phyloP scores from a whole-genome alignment of 257 asterid genomes.

The Solanum rostratum region DNA sequence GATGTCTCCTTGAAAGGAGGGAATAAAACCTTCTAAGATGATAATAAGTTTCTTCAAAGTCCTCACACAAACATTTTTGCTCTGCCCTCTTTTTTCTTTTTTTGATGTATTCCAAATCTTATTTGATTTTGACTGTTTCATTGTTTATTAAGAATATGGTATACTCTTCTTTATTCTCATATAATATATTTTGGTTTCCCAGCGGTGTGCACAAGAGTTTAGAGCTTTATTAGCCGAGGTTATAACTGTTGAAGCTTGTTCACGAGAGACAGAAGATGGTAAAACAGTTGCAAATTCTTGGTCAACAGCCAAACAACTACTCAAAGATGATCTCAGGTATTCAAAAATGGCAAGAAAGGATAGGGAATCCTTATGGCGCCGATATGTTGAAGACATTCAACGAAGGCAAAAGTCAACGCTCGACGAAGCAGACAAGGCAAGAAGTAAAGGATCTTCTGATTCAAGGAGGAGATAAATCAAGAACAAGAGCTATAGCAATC shows the following conservation, averaged over 20 bases:
- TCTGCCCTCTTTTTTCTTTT: neutral
- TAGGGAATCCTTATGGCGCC: constrained; percentile 73
- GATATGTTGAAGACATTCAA: constrained; percentile 68
- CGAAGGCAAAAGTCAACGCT: constrained; percentile 40
- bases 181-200: neutral
- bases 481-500: neutral
- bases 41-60: neutral
- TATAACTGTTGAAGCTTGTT: constrained; percentile 51
- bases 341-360: constrained; percentile 81
- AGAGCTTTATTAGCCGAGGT: constrained; percentile 50
- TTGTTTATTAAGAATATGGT: neutral
- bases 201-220: constrained; percentile 66
- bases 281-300: constrained; percentile 70
- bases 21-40: neutral
- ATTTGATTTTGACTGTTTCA: neutral
- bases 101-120: neutral
- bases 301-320: constrained; percentile 75
- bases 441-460: constrained; percentile 30
- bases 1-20: neutral
- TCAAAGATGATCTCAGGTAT: constrained; percentile 68
- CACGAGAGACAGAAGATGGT: constrained; percentile 62
- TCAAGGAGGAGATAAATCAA: constrained; percentile 3
- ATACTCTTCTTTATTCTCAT: neutral
- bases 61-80: neutral
- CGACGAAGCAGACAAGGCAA: constrained; percentile 43